phyloP scores from a whole-genome alignment of 2,329 filamentous ascomycete genomes.

The Ilyonectria mors-panacis region DNA sequence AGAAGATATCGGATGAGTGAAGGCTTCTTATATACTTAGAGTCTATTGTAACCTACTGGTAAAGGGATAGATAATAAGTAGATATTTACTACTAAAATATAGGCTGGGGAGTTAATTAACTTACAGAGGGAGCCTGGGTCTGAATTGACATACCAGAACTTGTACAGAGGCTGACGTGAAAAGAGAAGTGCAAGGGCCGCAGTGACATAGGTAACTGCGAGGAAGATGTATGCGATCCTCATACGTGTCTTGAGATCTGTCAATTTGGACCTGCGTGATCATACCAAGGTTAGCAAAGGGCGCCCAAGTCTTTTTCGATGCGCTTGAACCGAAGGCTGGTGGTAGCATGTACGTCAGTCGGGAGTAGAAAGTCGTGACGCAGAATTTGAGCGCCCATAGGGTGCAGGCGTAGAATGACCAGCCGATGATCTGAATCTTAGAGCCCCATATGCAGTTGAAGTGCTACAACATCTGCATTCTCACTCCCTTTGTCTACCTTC shows the following conservation, averaged over 20 bases:
- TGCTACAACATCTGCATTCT: no score
- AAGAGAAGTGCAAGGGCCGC: conserved; percentile 35
- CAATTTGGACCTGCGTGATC: conserved; percentile 32
- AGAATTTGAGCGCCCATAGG: conserved; percentile 51
- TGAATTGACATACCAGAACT: conserved; percentile 66
- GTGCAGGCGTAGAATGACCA: conserved; percentile 52
- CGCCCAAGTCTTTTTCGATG: background rate
- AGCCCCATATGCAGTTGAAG: conserved; percentile 47
- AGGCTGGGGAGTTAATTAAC: conserved; percentile 41
- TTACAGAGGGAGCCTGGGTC: conserved; percentile 43
- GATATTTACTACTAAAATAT: conserved; percentile 40
- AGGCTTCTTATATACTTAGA: no score
- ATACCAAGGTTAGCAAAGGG: conserved; percentile 9
- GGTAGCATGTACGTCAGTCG: conserved; percentile 47
- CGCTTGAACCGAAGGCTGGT: background rate
- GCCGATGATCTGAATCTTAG: conserved; percentile 49
- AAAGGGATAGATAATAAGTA: conserved; percentile 39
- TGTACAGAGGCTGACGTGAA: conserved; percentile 55
- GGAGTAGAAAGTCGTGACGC: conserved; percentile 47
- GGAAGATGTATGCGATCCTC: conserved; percentile 35
- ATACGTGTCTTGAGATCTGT: conserved; percentile 34
- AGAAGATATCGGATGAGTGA: accelerated
- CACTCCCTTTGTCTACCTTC: no score
- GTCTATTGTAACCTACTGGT: conserved; percentile 24
- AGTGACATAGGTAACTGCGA: conserved; percentile 31